Evolutionary conservation across 768 basidiomycete genomes (phyloP).

Genomic region (Amyloporia xantha): DNA sequence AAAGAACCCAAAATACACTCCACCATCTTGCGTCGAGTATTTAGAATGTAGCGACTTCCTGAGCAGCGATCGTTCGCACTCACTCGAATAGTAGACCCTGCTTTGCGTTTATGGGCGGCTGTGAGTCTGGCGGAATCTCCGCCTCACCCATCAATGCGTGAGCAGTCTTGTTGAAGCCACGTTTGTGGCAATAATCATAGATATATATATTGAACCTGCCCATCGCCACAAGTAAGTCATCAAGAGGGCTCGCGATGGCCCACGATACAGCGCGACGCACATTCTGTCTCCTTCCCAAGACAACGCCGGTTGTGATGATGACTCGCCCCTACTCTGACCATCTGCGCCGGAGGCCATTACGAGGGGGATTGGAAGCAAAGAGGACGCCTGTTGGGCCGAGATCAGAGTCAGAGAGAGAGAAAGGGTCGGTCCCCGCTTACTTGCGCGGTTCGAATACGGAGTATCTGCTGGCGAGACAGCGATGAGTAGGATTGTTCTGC

Average conservation of each 20-base stretch:
- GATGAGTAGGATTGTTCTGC: conserved; percentile 3
- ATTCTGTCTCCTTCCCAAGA: conserved; percentile 87
- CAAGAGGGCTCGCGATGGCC: background rate
- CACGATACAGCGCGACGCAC: too few species aligned
- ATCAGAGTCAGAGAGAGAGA: background rate
- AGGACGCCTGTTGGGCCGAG: conserved; percentile 11
- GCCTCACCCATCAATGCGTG: conserved; percentile 61
- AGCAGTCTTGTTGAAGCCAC: conserved; percentile 71
- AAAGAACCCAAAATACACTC: conserved; percentile 85
- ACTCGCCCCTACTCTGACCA: conserved; percentile 10
- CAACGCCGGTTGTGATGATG: conserved; percentile 15
- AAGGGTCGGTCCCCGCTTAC: background rate
- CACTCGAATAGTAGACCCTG: conserved; percentile 83
- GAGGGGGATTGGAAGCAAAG: conserved; percentile 7
- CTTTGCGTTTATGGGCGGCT: conserved; percentile 75
- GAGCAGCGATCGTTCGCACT: conserved; percentile 22
- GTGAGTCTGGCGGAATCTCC: conserved; percentile 51
- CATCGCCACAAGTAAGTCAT: conserved; percentile 2
- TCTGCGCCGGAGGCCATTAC: conserved; percentile 14
- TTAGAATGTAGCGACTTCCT: background rate
- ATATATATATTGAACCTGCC: conserved; percentile 87
- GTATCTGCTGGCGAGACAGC: conserved; percentile 1
- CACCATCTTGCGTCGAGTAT: conserved; percentile 56
- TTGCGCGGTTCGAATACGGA: background rate
- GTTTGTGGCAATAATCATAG: conserved; percentile 77